Percentiles rank a stretch among this genome's conserved stretches.
phyloP scores from a whole-genome alignment of 495 filamentous ascomycete genomes.

The Ascodesmis nigricans region DNA sequence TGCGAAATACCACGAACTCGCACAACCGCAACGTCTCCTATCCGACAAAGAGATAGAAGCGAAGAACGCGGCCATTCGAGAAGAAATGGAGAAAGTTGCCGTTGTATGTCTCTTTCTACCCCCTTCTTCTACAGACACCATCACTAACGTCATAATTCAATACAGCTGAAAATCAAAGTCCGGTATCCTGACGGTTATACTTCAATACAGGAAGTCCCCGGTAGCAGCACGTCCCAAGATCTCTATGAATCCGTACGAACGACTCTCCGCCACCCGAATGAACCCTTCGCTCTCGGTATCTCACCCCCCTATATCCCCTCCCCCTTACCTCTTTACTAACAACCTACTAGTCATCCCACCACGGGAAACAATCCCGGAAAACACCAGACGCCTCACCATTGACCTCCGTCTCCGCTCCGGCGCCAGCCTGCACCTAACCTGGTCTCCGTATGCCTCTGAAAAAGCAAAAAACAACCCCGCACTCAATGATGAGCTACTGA shows the following conservation, averaged over 20 bases:
- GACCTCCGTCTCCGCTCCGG: slow-evolving; percentile 45
- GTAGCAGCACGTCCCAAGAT: slow-evolving; percentile 19
- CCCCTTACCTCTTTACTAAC: slow-evolving; percentile 8
- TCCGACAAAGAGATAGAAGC: slow-evolving; percentile 45
- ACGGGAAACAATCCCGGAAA: slow-evolving; percentile 25
- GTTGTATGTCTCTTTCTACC: slow-evolving; percentile 24
- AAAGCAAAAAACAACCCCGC: slow-evolving; percentile 29
- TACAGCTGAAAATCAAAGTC: slow-evolving; percentile 46
- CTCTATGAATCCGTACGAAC: slow-evolving; percentile 17
- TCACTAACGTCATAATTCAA: neutral
- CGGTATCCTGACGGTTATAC: slow-evolving; percentile 60
- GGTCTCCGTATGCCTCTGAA: slow-evolving; percentile 36
- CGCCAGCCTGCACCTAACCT: slow-evolving; percentile 56
- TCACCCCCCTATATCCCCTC: slow-evolving; percentile 14
- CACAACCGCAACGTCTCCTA: slow-evolving; percentile 44
- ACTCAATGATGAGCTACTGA: slow-evolving; percentile 41
- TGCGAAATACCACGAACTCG: slow-evolving; percentile 37
- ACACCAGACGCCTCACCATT: slow-evolving; percentile 39
- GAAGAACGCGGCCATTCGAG: slow-evolving; percentile 34
- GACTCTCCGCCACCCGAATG: slow-evolving; percentile 22
- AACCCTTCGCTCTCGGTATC: slow-evolving; percentile 32
- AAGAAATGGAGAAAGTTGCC: slow-evolving; percentile 39
- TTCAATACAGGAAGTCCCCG: slow-evolving; percentile 15
- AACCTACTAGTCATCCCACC: slow-evolving; percentile 17
- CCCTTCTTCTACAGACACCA: slow-evolving; percentile 5